Conservation (phyloP, 495 filamentous ascomycete species). For the Durotheca rogersii region DNA sequence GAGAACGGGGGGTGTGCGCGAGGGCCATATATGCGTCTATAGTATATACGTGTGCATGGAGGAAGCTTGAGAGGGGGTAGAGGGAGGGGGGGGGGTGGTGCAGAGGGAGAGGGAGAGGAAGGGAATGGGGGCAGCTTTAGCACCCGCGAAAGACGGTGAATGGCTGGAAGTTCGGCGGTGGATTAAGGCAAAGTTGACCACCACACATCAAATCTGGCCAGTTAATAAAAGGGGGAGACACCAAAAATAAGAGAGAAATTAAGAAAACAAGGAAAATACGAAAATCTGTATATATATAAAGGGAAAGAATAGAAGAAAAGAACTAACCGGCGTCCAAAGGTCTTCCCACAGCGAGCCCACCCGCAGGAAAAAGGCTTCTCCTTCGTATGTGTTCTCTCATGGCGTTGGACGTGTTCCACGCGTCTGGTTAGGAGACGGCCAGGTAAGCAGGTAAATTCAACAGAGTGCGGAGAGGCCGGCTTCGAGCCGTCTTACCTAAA, state of each 20-base stretch:
- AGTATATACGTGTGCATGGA: constrained; percentile 4
- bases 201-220: constrained; percentile 19
- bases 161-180: constrained; percentile 26
- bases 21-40: constrained; percentile 22
- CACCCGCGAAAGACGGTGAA: constrained; percentile 26
- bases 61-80: constrained; percentile 12
- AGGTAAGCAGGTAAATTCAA: constrained; percentile 40
- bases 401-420: constrained; percentile 61
- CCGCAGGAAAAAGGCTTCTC: constrained; percentile 59
- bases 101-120: no score
- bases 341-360: constrained; percentile 57
- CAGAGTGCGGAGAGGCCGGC: constrained; percentile 34
- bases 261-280: no score
- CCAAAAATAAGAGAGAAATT: no score
- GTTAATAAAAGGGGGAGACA: constrained; percentile 19
- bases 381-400: constrained; percentile 63
- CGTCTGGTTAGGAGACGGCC: constrained; percentile 47
- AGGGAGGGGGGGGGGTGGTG: no score
- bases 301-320: no score
- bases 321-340: constrained; percentile 59
- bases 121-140: constrained; percentile 23
- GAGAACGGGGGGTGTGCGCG: constrained; percentile 16
- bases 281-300: no score
- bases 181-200: constrained; percentile 23
- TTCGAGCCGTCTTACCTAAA: constrained; percentile 50